Base-by-base conservation (phyloP, 495 filamentous ascomycete species). In the Penicillium taxi region DNA sequence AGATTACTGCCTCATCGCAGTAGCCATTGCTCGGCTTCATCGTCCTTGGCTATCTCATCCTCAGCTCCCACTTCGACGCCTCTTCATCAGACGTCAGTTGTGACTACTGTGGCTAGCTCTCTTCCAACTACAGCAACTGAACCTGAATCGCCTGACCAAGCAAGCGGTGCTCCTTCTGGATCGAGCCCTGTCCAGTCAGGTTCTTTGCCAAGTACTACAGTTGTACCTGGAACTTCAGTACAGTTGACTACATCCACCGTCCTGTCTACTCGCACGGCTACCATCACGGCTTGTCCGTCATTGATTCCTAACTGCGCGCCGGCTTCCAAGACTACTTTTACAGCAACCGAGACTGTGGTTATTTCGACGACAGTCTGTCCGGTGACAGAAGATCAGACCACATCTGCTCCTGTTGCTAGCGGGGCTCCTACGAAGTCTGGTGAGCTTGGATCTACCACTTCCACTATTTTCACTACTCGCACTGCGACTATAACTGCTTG, bases 401-500 rank as follows among this genome's bases (percentile, higher is more conserved):
- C 27, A 30, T 19, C 21, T 26, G 15, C 14, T 7, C 9, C 33
- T 11, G 15, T 28, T 17, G 18, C 35, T 8, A 15, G 23, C 9
- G 13, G 27, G 7, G 27, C 12, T 17, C 13, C 12, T 30, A 30
- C 12, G 1, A 30, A 16, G 12, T 30, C 27, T 30, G 27, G 9
- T 6, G 27, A 30, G 27, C 27, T 28, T 28, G 26, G 13, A 17
- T 15, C 11, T 15, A 30, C 27, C 27, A 30, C 27, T 30, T 37
- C 35, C 4, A 24, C 24, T 11, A 12, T 28, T 16, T 37, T 37
- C 24, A 37, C 8, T 16, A 37, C 24, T 15, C 35, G 35, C 9
- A 42, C 39, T 19, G 32, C 32, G 9, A 42, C 32, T 18, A 28
- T 28, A 9, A 28, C 14, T 6, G 11, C 35, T 2, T 37, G 35